Percentiles rank a stretch among this genome's conserved stretches.
phyloP scores from a whole-genome alignment of 2,329 filamentous ascomycete genomes.

The Fusarium sp. region DNA sequence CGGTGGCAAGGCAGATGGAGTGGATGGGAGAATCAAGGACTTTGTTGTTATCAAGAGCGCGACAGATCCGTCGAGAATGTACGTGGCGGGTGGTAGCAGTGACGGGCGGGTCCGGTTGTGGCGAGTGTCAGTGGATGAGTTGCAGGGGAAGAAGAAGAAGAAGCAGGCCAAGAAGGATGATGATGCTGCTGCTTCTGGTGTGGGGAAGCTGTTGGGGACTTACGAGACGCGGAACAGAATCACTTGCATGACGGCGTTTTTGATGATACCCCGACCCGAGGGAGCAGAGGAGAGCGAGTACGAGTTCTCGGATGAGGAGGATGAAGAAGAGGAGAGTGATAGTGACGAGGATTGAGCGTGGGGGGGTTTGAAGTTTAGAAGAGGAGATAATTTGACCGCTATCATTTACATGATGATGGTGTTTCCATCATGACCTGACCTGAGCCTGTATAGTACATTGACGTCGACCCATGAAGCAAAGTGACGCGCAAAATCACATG shows the following conservation, averaged over 20 bases:
- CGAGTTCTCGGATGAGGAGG: slow-evolving; percentile 55
- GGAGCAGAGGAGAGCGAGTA: slow-evolving; percentile 66
- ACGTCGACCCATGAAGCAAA: background rate
- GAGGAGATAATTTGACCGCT: slow-evolving; percentile 7
- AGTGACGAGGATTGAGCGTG: slow-evolving; percentile 46
- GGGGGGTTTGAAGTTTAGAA: background rate
- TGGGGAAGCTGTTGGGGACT: slow-evolving; percentile 74
- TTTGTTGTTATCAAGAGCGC: slow-evolving; percentile 70
- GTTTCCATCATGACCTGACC: slow-evolving; percentile 9
- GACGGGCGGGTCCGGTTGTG: slow-evolving; percentile 86
- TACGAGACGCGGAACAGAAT: slow-evolving; percentile 89
- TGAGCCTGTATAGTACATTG: background rate
- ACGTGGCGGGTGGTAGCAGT: slow-evolving; percentile 79
- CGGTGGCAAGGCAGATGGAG: slow-evolving; percentile 73
- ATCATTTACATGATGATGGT: slow-evolving; percentile 7
- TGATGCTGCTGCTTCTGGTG: slow-evolving; percentile 16
- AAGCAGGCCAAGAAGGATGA: slow-evolving; percentile 35
- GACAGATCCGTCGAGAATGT: slow-evolving; percentile 51
- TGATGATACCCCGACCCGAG: slow-evolving; percentile 76
- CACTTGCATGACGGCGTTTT: slow-evolving; percentile 85
- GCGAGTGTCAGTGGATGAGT: slow-evolving; percentile 60
- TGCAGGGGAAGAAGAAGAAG: slow-evolving; percentile 48
- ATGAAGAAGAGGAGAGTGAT: slow-evolving; percentile 50
- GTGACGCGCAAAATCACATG: slow-evolving; percentile 36
- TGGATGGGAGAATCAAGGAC: slow-evolving; percentile 83